Evolutionary conservation across 2,329 filamentous ascomycete genomes (phyloP).

Genomic region (Tolypocladium cylindrosporum): DNA sequence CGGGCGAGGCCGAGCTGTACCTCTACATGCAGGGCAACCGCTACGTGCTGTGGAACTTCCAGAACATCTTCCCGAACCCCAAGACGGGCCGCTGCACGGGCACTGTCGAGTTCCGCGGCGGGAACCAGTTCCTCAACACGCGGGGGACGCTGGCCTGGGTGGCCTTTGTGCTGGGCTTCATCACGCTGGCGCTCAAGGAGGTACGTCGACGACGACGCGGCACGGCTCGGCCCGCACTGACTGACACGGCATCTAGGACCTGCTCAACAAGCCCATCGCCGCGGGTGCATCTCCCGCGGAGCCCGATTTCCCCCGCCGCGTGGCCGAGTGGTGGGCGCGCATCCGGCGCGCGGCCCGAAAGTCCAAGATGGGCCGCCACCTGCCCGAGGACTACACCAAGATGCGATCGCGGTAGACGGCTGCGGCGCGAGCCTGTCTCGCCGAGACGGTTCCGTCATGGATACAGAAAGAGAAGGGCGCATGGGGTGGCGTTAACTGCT

Average conservation of each 20-base stretch:
- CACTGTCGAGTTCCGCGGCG: constrained; percentile 28
- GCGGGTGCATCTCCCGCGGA: constrained; percentile 15
- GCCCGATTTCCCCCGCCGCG: constrained; percentile 16
- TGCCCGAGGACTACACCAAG: constrained; percentile 21
- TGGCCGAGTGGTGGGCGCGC: constrained; percentile 24
- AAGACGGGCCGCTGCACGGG: constrained; percentile 26
- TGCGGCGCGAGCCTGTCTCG: background rate
- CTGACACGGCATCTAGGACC: constrained; percentile 14
- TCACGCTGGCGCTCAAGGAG: constrained; percentile 25
- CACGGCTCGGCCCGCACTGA: background rate
- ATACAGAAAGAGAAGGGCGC: background rate
- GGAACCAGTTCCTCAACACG: constrained; percentile 27
- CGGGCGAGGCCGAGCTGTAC: constrained; percentile 20
- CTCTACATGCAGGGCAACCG: constrained; percentile 28
- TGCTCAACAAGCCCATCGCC: constrained; percentile 17
- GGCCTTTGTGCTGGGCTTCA: constrained; percentile 27
- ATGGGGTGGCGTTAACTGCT: background rate
- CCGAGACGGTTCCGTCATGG: no score
- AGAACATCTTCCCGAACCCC: constrained; percentile 26
- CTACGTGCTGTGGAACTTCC: constrained; percentile 30
- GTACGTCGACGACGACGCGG: constrained; percentile 6
- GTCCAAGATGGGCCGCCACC: constrained; percentile 21
- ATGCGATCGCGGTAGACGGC: constrained; percentile 16
- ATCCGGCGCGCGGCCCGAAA: constrained; percentile 23
- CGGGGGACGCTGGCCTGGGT: constrained; percentile 27